These are phyloP conservation scores for Spathaspora sp. DNA, from an alignment of 1,139 yeast species.

Conservation along the genomic window DNA sequence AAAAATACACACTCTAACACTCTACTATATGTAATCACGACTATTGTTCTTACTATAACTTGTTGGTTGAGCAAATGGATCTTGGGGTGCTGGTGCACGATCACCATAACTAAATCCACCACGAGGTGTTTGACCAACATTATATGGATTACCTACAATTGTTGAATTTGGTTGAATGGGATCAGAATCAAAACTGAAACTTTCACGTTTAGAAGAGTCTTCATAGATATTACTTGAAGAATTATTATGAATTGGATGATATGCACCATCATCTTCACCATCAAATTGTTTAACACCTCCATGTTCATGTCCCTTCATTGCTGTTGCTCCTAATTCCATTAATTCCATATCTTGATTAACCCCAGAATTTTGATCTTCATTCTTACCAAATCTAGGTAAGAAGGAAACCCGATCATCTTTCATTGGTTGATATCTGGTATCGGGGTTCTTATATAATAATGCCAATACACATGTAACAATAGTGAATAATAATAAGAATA, in stretches of 20 bases:
- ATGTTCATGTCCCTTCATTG: constrained; percentile 74
- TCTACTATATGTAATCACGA: constrained; percentile 19
- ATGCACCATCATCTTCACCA: constrained; percentile 33
- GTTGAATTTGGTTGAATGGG: constrained; percentile 48
- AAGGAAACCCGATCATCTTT: constrained; percentile 95
- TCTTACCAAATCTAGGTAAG: constrained; percentile 61
- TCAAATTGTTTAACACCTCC: constrained; percentile 24
- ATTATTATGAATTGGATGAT: not conserved
- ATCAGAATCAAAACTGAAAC: constrained; percentile 33
- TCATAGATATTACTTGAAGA: constrained; percentile 9
- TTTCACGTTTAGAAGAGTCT: constrained; percentile 29
- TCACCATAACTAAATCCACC: constrained; percentile 16
- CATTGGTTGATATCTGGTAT: constrained; percentile 94
- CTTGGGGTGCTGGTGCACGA: constrained; percentile 10
- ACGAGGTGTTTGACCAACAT: constrained; percentile 17
- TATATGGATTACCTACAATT: constrained; percentile 42
- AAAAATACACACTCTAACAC: not conserved
- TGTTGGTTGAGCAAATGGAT: constrained; percentile 7
- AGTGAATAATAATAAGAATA: constrained; percentile 78
- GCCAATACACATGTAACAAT: constrained; percentile 87
- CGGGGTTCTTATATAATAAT: constrained; percentile 85
- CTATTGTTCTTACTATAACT: constrained; percentile 10
- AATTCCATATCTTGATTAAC: constrained; percentile 64
- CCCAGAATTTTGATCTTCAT: constrained; percentile 32
- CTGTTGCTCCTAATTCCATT: constrained; percentile 86